Base-by-base conservation (phyloP, 2,329 filamentous ascomycete species). In the Botrytis pseudocinerea region DNA sequence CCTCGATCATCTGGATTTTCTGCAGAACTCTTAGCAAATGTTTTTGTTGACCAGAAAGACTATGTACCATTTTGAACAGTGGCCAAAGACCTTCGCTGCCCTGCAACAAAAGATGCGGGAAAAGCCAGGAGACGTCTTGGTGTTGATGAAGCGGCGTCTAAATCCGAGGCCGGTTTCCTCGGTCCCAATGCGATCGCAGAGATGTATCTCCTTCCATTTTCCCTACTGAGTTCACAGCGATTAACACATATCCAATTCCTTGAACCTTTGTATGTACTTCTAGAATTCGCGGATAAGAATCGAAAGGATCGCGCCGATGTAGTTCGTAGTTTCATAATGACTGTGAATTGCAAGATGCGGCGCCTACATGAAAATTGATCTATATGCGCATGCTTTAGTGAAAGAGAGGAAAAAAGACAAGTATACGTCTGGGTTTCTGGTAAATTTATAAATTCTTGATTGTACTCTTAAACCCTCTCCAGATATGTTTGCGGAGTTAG, bases 1-100 rank as follows among this genome's bases (percentile, higher is more conserved):
- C 95, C 95, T 60, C 71, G 74, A 74, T 80, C 77, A 59, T 80
- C 77, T 18, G 63, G 75, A 61, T 80, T 79, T 14, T 73, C 79
- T 80, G 57, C 18, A 40, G 6, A 61, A 60, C 12, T 51, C 68
- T 40, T 76, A 70, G 48, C 32, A 35, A 22, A 35, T 9, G 9
- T 42, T 42, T 7, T 20, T 3, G 20, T 0, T 42, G 10, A 8
- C 12, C 22, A 14, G n/a, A 14, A 64, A 54, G 18, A 40, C 2
- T 20, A 68, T 73, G 35, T 76, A 79, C 79, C 76, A 75, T 80
- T 78, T 65, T 77, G 74, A 35, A 80, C 78, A 42, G 77, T 80
- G 38, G 78, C 77, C 57, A 79, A 74, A 59, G 72, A 44, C 73
- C 79, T 75, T 72, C 78, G 78, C 71, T 79, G 80, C 32, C 78